These are phyloP conservation scores for Xerocomus minutiporus DNA, from an alignment of 1,284 basidiomycete species.

Conservation along the genomic window DNA sequence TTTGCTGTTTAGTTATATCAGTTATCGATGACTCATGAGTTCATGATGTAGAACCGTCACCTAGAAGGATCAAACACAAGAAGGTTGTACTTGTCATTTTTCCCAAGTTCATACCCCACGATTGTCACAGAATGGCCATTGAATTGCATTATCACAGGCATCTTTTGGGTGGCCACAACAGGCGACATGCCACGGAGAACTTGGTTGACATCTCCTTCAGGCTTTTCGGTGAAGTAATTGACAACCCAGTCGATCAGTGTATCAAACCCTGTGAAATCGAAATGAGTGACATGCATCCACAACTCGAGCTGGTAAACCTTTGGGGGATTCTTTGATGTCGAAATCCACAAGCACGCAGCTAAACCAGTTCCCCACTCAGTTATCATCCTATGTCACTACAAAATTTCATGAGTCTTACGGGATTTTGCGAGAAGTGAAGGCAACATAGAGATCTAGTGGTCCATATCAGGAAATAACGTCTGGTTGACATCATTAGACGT, in stretches of 20 bases:
- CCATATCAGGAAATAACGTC: conserved; percentile 1
- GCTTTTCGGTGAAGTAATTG: conserved; percentile 53
- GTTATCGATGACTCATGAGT: background rate
- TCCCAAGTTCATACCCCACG: conserved; percentile 71
- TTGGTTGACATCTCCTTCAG: conserved; percentile 41
- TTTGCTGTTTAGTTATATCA: conserved; percentile 19
- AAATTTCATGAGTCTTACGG: conserved; percentile 50
- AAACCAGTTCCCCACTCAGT: conserved; percentile 1
- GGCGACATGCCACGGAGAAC: conserved; percentile 45
- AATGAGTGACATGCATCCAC: background rate
- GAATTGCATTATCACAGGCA: conserved; percentile 80
- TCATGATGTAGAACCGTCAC: conserved; percentile 35
- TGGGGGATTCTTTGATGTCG: conserved; percentile 35
- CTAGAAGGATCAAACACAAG: conserved; percentile 75
- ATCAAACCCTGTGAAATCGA: conserved; percentile 25
- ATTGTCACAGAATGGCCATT: conserved; percentile 81
- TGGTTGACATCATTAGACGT: conserved; percentile 2
- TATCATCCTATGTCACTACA: background rate
- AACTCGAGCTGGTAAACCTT: conserved; percentile 33
- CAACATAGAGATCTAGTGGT: conserved; percentile 41
- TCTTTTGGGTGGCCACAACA: conserved; percentile 54
- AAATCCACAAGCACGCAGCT: conserved; percentile 68
- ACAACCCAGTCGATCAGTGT: conserved; percentile 62
- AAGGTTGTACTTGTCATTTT: conserved; percentile 56
- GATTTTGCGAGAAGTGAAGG: conserved; percentile 69